phyloP scores from a whole-genome alignment of 1,284 basidiomycete genomes.

The Ceratobasidium sp. region DNA sequence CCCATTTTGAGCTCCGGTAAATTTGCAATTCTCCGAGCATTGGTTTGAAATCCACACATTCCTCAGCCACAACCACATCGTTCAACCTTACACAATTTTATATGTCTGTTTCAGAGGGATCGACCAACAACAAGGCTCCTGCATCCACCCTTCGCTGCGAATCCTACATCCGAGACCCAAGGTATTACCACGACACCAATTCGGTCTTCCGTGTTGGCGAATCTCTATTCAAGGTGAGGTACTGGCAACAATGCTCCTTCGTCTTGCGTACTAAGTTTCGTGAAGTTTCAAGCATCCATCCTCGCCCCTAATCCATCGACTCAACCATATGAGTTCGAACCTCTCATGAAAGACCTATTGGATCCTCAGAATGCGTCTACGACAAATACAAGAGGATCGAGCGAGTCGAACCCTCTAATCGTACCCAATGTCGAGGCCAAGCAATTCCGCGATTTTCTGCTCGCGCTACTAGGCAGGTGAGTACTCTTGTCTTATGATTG shows the following conservation, averaged over 20 bases:
- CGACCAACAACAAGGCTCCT: neutral
- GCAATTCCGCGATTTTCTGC: slow-evolving; percentile 13
- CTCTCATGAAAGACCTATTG: neutral
- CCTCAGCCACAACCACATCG: too few species aligned
- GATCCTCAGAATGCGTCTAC: too few species aligned
- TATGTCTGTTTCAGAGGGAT: too few species aligned
- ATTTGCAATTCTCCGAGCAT: too few species aligned
- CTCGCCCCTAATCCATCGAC: neutral
- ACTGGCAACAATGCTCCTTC: neutral
- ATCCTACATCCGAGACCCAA: neutral
- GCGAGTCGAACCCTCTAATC: neutral
- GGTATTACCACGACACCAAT: slow-evolving; percentile 15
- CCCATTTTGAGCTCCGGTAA: too few species aligned
- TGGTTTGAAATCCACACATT: too few species aligned
- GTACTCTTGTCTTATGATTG: neutral
- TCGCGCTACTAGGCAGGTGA: slow-evolving; percentile 11
- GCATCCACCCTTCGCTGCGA: too few species aligned
- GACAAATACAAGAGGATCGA: neutral
- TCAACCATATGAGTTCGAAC: neutral
- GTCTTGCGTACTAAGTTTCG: neutral
- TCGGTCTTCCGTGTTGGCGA: neutral
- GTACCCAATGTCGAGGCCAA: neutral
- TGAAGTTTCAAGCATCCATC: slow-evolving; percentile 6
- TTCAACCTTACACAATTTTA: too few species aligned
- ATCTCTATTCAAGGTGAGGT: slow-evolving; percentile 7